Evolutionary conservation across 2,329 filamentous ascomycete species (phyloP).

Genomic region (Colletotrichum sp.): DNA sequence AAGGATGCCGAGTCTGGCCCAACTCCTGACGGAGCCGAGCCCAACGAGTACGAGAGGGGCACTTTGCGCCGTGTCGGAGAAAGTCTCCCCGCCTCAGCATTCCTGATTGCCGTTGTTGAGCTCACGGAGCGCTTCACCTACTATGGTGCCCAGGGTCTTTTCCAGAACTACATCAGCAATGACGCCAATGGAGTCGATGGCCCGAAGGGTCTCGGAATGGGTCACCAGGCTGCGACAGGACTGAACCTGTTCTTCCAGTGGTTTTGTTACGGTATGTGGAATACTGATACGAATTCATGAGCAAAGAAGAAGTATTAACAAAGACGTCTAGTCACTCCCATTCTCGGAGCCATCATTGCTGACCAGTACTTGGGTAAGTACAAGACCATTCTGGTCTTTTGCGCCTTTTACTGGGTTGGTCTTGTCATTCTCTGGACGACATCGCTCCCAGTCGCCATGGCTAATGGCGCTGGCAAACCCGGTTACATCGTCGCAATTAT

Average conservation of each 20-base stretch:
- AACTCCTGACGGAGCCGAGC: slow-evolving; percentile 54
- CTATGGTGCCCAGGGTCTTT: slow-evolving; percentile 58
- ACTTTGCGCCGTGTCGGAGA: slow-evolving; percentile 59
- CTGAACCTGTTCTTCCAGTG: slow-evolving; percentile 63
- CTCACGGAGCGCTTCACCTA: slow-evolving; percentile 63
- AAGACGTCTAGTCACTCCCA: slow-evolving; percentile 36
- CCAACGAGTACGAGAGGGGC: slow-evolving; percentile 54
- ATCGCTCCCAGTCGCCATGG: slow-evolving; percentile 42
- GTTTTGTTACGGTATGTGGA: slow-evolving; percentile 44
- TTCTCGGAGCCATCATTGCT: slow-evolving; percentile 59
- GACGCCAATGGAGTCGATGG: slow-evolving; percentile 35
- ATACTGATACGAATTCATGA: not conserved
- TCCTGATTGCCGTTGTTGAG: slow-evolving; percentile 62
- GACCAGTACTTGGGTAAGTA: slow-evolving; percentile 65
- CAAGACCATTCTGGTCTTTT: slow-evolving; percentile 65
- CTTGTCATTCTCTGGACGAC: slow-evolving; percentile 60
- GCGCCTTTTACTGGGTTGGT: slow-evolving; percentile 62
- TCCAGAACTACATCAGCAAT: slow-evolving; percentile 59
- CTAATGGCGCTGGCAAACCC: slow-evolving; percentile 46
- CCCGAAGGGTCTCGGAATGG: slow-evolving; percentile 59
- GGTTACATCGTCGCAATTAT: slow-evolving; percentile 62
- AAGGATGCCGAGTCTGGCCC: slow-evolving; percentile 30
- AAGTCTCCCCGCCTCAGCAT: slow-evolving; percentile 59
- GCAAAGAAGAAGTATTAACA: not conserved
- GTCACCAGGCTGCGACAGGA: slow-evolving; percentile 59